These are phyloP conservation scores for Neurospora sp. DNA, from an alignment of 495 filamentous ascomycete species.

Conservation along the genomic window DNA sequence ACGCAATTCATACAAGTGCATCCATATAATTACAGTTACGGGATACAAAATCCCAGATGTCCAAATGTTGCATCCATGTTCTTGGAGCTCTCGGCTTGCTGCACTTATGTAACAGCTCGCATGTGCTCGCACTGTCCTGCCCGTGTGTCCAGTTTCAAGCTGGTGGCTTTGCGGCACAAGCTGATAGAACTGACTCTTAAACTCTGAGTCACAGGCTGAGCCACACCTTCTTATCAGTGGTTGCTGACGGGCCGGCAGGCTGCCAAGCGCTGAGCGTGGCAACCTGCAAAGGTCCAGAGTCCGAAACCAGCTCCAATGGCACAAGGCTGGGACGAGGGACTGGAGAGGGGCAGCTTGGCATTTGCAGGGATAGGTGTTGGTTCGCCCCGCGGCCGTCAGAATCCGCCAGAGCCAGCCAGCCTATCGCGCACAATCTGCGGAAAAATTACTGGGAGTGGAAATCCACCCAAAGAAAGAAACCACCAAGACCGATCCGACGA, in stretches of 20 bases:
- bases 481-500: slow-evolving; percentile 3
- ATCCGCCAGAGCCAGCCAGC: slow-evolving; percentile 1
- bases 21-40: not conserved
- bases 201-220: not conserved
- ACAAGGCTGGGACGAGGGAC: not conserved
- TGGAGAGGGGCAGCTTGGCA: not conserved
- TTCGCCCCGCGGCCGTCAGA: not conserved
- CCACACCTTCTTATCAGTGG: not conserved
- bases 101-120: not conserved
- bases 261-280: not conserved
- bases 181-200: not conserved
- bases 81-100: not conserved
- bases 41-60: not conserved
- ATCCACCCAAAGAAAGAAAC: slow-evolving; percentile 10
- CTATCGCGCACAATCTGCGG: slow-evolving; percentile 28
- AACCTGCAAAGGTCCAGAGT: not conserved
- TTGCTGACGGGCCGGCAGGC: not conserved
- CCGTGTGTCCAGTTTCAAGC: not conserved
- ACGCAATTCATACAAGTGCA: not conserved
- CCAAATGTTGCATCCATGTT: not conserved
- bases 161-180: not conserved
- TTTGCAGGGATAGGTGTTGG: not conserved
- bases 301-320: not conserved
- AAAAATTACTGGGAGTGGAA: slow-evolving; percentile 21
- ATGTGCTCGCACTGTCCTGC: not conserved